Conservation (phyloP, 2,329 filamentous ascomycete species). For the Penicillium fuscoglaucum region DNA sequence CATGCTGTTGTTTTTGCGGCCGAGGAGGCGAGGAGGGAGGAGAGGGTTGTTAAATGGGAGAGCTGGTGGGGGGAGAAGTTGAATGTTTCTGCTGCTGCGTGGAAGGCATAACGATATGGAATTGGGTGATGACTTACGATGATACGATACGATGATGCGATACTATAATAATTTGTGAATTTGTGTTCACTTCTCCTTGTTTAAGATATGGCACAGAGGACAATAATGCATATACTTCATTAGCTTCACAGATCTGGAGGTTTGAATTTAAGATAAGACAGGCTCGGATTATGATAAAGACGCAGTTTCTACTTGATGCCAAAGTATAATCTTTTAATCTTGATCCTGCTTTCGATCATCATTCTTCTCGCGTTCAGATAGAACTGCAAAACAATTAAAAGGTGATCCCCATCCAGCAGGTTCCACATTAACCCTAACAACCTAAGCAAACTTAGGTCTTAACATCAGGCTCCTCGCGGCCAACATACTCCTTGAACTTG, state of each 20-base stretch:
- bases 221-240: neutral
- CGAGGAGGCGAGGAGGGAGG: conserved; percentile 74
- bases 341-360: conserved; percentile 19
- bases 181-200: no score
- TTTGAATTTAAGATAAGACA: neutral
- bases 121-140: neutral
- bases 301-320: conserved; percentile 5
- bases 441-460: conserved; percentile 67
- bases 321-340: conserved; percentile 5
- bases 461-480: conserved; percentile 90
- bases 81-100: conserved; percentile 13
- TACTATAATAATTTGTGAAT: neutral
- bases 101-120: neutral
- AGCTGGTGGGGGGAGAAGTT: conserved; percentile 71
- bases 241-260: neutral
- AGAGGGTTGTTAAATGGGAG: conserved; percentile 71
- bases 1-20: conserved; percentile 94
- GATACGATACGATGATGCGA: conserved; percentile 1
- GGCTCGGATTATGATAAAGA: conserved; percentile 3
- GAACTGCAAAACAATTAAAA: conserved; percentile 16
- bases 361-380: conserved; percentile 12
- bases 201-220: neutral
- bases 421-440: conserved; percentile 15
- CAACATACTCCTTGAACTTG: conserved; percentile 91
- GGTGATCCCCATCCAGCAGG: conserved; percentile 29